Percentiles rank a stretch among this genome's conserved stretches.
phyloP scores from a whole-genome alignment of 2,329 filamentous ascomycete species.

The Xylariaceae sp. region DNA sequence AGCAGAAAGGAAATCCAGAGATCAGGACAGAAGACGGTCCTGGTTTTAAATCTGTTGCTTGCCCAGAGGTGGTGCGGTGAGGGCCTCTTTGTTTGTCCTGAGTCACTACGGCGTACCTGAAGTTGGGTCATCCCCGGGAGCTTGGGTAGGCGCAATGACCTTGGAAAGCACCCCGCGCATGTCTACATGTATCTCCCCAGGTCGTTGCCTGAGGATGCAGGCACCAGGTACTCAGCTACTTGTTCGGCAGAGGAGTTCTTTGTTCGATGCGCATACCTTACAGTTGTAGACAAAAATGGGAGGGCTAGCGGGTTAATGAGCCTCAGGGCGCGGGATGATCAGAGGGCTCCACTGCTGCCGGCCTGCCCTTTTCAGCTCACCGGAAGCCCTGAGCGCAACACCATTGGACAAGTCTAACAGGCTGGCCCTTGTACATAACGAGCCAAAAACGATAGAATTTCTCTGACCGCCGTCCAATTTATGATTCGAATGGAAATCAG shows the following conservation, averaged over 20 bases:
- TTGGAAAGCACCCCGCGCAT: not conserved
- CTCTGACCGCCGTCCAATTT: no score
- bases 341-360: not conserved
- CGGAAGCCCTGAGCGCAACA: not conserved
- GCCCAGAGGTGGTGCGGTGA: not conserved
- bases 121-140: not conserved
- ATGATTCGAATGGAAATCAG: no score
- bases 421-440: no score
- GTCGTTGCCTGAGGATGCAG: not conserved
- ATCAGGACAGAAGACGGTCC: not conserved
- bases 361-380: not conserved
- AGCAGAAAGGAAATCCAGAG: not conserved
- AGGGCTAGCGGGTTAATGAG: no score
- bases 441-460: no score
- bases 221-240: not conserved
- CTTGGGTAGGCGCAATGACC: not conserved
- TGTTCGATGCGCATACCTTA: no score
- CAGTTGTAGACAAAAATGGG: not conserved
- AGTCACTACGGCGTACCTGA: not conserved
- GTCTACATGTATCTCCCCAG: not conserved
- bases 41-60: not conserved
- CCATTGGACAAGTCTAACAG: no score
- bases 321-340: no score
- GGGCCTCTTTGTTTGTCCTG: not conserved
- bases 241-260: no score